phyloP scores from a whole-genome alignment of 2,329 filamentous ascomycete species.

The Ceratocystis alfenasii region DNA sequence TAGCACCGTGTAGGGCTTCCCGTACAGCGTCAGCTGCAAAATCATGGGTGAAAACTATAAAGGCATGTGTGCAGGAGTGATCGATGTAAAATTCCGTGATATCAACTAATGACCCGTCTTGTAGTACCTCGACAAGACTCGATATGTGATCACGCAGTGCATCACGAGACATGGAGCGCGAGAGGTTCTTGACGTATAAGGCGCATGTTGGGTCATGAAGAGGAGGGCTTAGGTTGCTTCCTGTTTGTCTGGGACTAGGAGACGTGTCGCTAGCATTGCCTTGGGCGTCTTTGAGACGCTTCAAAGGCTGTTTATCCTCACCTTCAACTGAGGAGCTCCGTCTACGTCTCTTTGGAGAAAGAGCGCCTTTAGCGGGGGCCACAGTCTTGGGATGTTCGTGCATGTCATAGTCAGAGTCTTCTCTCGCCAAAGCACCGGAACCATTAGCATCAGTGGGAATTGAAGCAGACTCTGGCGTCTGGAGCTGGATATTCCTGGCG shows the following conservation, averaged over 20 bases:
- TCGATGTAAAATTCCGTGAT: slow-evolving; percentile 69
- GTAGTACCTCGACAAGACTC: slow-evolving; percentile 51
- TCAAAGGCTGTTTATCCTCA: not conserved
- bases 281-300: slow-evolving; percentile 27
- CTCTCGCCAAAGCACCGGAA: not conserved
- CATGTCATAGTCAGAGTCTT: not conserved
- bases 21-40: slow-evolving; percentile 67
- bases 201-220: slow-evolving; percentile 61
- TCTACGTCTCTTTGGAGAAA: slow-evolving; percentile 17
- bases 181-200: slow-evolving; percentile 81
- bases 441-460: not conserved
- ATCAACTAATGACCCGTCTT: slow-evolving; percentile 38
- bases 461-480: not conserved
- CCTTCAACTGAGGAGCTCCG: slow-evolving; percentile 6
- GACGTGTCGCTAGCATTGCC: slow-evolving; percentile 36
- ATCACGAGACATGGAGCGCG: slow-evolving; percentile 65
- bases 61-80: slow-evolving; percentile 74
- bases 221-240: slow-evolving; percentile 29
- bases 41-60: slow-evolving; percentile 58
- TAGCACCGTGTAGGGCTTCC: slow-evolving; percentile 58
- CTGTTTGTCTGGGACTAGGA: not conserved
- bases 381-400: not conserved
- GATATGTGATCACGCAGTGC: slow-evolving; percentile 57
- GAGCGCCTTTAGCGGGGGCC: not conserved
- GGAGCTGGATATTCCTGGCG: not conserved